phyloP scores from a whole-genome alignment of 2,329 filamentous ascomycete genomes.

The Fusarium sp. region DNA sequence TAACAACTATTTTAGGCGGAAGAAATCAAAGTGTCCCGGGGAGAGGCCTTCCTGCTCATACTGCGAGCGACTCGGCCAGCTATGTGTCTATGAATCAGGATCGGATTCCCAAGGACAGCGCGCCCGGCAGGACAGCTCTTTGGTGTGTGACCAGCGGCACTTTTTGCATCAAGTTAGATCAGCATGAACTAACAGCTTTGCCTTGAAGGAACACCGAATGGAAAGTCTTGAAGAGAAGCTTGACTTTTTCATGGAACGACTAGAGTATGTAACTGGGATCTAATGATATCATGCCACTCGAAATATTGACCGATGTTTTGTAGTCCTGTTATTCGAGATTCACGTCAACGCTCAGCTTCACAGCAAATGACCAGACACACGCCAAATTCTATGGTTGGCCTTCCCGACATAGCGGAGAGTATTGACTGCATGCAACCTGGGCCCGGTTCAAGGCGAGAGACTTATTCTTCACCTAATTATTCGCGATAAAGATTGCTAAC shows the following conservation, averaged over 20 bases:
- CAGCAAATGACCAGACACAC: background rate
- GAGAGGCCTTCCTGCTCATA: slow-evolving; percentile 1
- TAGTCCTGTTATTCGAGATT: background rate
- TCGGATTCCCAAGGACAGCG: background rate
- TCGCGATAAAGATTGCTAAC: background rate
- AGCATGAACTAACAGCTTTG: background rate
- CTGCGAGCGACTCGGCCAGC: background rate
- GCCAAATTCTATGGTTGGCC: background rate
- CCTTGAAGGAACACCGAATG: background rate
- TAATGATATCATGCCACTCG: too few relatives aligned
- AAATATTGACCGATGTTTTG: too few relatives aligned
- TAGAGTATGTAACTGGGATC: background rate
- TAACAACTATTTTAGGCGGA: background rate
- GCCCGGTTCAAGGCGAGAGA: background rate
- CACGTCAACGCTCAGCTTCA: background rate
- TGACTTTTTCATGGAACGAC: background rate
- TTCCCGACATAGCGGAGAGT: background rate
- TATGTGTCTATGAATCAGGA: background rate
- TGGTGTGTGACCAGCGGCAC: background rate
- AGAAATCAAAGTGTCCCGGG: background rate
- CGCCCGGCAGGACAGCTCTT: background rate
- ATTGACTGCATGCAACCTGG: accelerated
- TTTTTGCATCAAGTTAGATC: too few relatives aligned
- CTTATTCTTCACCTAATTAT: too few relatives aligned
- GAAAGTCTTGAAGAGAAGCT: background rate